Evolutionary conservation across 2,329 filamentous ascomycete genomes (phyloP).

Genomic region (Colletotrichum sp.): DNA sequence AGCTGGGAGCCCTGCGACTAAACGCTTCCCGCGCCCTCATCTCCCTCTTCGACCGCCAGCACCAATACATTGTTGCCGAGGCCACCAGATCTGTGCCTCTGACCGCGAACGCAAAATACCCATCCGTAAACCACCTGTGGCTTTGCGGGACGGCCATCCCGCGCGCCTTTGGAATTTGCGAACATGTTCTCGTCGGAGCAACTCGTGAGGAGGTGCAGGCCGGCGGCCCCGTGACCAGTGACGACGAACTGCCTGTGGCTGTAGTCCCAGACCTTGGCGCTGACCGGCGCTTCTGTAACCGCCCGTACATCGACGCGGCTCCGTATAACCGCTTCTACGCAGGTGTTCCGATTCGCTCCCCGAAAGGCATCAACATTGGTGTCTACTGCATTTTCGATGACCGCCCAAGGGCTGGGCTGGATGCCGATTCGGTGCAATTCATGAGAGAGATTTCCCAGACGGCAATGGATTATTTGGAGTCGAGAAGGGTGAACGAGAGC

Average conservation of each 20-base stretch:
- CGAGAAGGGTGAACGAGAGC: constrained; percentile 30
- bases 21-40: constrained; percentile 44
- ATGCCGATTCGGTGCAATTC: constrained; percentile 27
- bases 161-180: constrained; percentile 32
- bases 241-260: constrained; percentile 33
- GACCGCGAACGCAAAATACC: constrained; percentile 23
- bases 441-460: constrained; percentile 35
- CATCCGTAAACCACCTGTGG: constrained; percentile 21
- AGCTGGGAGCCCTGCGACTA: constrained; percentile 50
- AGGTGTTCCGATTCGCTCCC: constrained; percentile 44
- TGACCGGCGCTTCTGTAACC: constrained; percentile 33
- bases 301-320: constrained; percentile 28
- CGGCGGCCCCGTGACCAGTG: not conserved
- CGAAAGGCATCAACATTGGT: constrained; percentile 46
- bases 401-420: constrained; percentile 30
- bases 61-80: constrained; percentile 57
- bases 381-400: constrained; percentile 39
- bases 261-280: constrained; percentile 37
- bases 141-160: constrained; percentile 34
- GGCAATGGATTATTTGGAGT: constrained; percentile 43
- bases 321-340: constrained; percentile 41
- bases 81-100: constrained; percentile 47
- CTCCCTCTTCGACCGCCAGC: constrained; percentile 53
- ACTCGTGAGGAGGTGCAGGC: not conserved
- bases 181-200: constrained; percentile 26